Evolutionary conservation across 208 protist genomes (phyloP).

Genomic region (Acanthamoeba castellanii): DNA sequence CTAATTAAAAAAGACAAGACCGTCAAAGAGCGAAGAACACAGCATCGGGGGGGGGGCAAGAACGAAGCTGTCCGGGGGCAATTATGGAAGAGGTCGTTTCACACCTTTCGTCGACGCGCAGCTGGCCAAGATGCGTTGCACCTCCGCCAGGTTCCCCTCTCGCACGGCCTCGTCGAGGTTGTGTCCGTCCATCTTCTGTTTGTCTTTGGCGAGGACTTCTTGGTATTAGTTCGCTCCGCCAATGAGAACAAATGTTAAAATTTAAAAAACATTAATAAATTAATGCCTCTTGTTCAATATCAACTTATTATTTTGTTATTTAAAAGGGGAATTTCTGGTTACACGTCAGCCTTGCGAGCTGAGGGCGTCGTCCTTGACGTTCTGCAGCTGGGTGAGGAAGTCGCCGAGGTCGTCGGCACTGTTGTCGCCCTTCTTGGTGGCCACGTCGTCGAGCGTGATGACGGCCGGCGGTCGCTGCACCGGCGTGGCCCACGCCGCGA

Average conservation of each 20-base stretch:
- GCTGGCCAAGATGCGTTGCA: background rate
- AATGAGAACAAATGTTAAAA: too few species aligned
- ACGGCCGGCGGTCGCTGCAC: background rate
- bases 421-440: background rate
- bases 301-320: too few species aligned
- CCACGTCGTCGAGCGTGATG: background rate
- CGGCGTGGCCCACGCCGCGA: background rate
- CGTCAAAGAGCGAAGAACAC: background rate
- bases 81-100: background rate
- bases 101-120: background rate
- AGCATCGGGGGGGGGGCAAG: background rate
- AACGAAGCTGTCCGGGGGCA: background rate
- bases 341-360: background rate
- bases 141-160: background rate
- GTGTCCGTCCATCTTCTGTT: too few species aligned
- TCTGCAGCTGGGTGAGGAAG: constrained; percentile 32
- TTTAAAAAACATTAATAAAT: too few species aligned
- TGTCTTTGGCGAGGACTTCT: too few species aligned
- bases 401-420: background rate
- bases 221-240: too few species aligned
- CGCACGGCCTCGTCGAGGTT: background rate
- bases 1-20: background rate
- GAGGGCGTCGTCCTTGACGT: constrained; percentile 17
- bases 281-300: too few species aligned
- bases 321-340: too few species aligned